phyloP scores from a whole-genome alignment of 139 green algal genomes.

The Picochlorum sp. region DNA sequence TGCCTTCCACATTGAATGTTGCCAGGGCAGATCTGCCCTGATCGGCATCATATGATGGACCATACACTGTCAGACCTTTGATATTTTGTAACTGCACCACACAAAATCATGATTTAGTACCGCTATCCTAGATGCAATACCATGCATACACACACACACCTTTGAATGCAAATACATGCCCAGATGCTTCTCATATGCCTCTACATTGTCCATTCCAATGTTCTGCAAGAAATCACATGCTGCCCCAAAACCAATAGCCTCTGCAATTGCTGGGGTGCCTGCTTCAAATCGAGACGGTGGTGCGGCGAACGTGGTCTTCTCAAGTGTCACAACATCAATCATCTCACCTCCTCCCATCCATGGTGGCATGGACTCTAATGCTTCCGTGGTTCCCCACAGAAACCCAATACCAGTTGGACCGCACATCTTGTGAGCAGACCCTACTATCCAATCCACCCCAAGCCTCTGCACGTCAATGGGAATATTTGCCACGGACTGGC shows the following conservation, averaged over 20 bases:
- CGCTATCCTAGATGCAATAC: background rate
- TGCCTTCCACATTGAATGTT: slow-evolving; percentile 91
- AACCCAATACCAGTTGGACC: slow-evolving; percentile 95
- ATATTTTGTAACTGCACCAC: slow-evolving; percentile 1
- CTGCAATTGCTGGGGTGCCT: slow-evolving; percentile 90
- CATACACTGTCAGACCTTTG: slow-evolving; percentile 75
- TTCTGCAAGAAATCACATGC: slow-evolving; percentile 64
- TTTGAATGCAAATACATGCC: slow-evolving; percentile 70
- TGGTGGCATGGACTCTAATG: slow-evolving; percentile 86
- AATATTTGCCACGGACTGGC: slow-evolving; percentile 95
- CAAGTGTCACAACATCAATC: slow-evolving; percentile 91
- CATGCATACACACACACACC: slow-evolving; percentile 12
- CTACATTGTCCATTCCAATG: slow-evolving; percentile 68
- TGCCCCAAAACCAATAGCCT: slow-evolving; percentile 63
- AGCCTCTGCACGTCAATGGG: slow-evolving; percentile 81
- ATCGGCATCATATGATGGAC: slow-evolving; percentile 46
- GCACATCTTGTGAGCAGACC: slow-evolving; percentile 94
- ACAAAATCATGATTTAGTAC: slow-evolving; percentile 2
- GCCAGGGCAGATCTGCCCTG: slow-evolving; percentile 65
- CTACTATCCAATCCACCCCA: slow-evolving; percentile 91
- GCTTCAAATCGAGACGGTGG: slow-evolving; percentile 93
- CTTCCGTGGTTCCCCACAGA: slow-evolving; percentile 80
- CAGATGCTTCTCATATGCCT: slow-evolving; percentile 72
- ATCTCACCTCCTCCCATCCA: slow-evolving; percentile 98
- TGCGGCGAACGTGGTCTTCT: slow-evolving; percentile 83